Evolutionary conservation across 306 rosid species (phyloP), one percentile per base, ranked within the genome.

Genomic region (Acacia acuminata): DNA sequence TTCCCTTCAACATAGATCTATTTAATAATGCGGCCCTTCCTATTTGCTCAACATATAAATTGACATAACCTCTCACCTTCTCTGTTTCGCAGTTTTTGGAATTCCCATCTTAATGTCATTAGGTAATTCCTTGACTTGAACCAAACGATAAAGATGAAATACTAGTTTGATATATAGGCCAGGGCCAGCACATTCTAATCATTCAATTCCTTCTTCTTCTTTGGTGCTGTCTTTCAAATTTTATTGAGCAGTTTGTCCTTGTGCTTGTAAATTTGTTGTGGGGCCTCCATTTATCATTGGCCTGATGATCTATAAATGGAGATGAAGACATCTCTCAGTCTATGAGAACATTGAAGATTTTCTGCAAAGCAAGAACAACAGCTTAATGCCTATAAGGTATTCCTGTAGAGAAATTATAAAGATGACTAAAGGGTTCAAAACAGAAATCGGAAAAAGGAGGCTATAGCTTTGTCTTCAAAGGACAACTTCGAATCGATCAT

Each of bases 391-490:
- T 68, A 8, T 38, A 19, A 9, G 60, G 32, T 82, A 82, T 2
- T 77, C 85, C 2, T 71, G 77, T 44, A 76, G 3, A 34, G 67
- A 82, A 16, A 70, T 77, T 1, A 77, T 47, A 14, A 58, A 16
- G 14, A 82, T 77, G 67, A 34, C 78, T 0, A 44, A 11, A 70
- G 73, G 73, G 1, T 82, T 81, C 40, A 74, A 50, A 11, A 34
- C n/a, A 8, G 22, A n/a, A 32, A 14, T 73, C 4, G 84, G 81
- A 19, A 17, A 56, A 32, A n/a, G 81, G 82, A 69, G 78, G 77
- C 8, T 69, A 3, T 78, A 83, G 86, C 36, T n/a, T n/a, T 42
- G 86, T 84, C 5, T 84, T 65, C 36, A 84, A 63, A 51, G 88
- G 82, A 6, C 24, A 78, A 3, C 83, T 79, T 2, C 50, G 58